Base-by-base conservation (phyloP, 108 stramenopile species). In the Craspedostauros australis region DNA sequence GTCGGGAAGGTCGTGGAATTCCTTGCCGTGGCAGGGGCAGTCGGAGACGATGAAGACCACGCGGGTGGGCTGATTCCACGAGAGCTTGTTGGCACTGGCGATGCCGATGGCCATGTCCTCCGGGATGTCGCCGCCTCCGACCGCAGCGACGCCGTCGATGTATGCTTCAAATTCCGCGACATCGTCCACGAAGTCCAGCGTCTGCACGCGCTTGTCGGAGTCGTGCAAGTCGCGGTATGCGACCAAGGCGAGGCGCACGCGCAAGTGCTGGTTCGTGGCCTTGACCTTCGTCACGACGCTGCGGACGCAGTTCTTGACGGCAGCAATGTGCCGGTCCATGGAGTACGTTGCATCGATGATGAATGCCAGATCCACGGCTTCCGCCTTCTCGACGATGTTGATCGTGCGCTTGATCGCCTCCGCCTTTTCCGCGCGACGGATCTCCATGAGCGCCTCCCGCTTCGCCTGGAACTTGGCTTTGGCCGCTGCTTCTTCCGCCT, bases 51-150 rank as follows among this genome's bases (percentile, higher is more conserved):
- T 22, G 26, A 72, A 65, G n/a, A 42, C 32, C 38, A 72, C 47
- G 59, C 59, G 59, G 11, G 71, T 37, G 12, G 64, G 44, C 7
- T 68, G 59, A 7, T 48, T 14, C 71, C 62, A 65, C 1, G 25
- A 30, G 7, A 65, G 30, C n/a, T 31, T 33, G 48, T 62, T 60
- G 25, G 51, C 51, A 8, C 46, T 41, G 30, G 68, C 54, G 44
- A 75, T 58, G 4, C 48, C 73, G 15, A 56, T 57, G 18, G 61
- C 62, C 38, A 75, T 52, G 59, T 75, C 62, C 55, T 75, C 73
- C 23, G 56, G 62, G 24, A 30, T 30, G 15, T 64, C 57, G 11
- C n/a, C 51, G 20, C 45, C 59, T 11, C 67, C 66, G 2, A 30
- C 27, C 6, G 65, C 56, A 1, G 16, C 23, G 16, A 71, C 19